Percentiles rank a stretch among this genome's conserved stretches.
Evolutionary conservation across 441 rosid species (phyloP).

Genomic region (Populus hybrid): DNA sequence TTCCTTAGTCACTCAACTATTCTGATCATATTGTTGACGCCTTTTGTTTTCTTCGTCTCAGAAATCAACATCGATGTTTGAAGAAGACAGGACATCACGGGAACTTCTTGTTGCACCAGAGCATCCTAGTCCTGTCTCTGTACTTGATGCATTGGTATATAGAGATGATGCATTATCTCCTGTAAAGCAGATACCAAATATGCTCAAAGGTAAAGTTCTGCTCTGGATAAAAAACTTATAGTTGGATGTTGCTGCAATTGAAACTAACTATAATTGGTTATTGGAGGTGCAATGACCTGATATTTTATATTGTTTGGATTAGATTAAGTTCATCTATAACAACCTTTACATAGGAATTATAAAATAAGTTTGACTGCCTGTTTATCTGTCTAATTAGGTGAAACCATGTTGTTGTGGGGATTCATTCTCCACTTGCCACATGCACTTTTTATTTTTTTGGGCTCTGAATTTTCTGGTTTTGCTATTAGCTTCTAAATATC

Average conservation of each 20-base stretch:
- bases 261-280: not conserved
- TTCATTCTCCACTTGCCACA: not conserved
- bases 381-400: no score
- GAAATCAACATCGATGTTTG: conserved; percentile 42
- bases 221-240: not conserved
- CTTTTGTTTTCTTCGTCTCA: conserved; percentile 23
- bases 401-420: not conserved
- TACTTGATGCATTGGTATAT: conserved; percentile 59
- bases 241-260: not conserved
- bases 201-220: conserved; percentile 39
- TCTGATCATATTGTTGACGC: conserved; percentile 17
- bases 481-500: not conserved
- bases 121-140: conserved; percentile 89
- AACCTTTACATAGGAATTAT: not conserved
- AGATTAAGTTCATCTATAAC: not conserved
- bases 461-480: conserved; percentile 1
- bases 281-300: not conserved
- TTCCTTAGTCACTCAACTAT: conserved; percentile 12
- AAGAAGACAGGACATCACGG: conserved; percentile 44
- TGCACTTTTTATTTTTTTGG: not conserved
- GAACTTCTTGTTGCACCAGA: conserved; percentile 52
- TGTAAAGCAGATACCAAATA: conserved; percentile 39
- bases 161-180: conserved; percentile 59
- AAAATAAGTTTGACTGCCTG: no score
- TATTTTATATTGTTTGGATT: not conserved